Evolutionary conservation across 805 yeast species (phyloP).

Genomic region (Metschnikowia arizonensis): DNA sequence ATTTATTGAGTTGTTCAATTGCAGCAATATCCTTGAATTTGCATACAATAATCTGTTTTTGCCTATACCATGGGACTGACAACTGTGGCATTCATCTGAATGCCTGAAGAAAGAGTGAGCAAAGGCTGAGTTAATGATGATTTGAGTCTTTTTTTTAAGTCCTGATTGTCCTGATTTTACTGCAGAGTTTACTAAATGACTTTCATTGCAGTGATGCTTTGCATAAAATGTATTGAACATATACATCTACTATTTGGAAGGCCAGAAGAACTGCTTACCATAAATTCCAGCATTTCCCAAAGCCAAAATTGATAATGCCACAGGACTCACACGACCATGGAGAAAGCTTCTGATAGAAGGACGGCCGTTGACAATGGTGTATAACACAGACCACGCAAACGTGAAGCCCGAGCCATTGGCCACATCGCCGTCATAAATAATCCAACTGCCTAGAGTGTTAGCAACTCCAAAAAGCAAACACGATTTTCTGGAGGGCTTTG

Average conservation of each 20-base stretch:
- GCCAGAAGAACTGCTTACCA: conserved; percentile 65
- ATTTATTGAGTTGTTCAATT: conserved; percentile 85
- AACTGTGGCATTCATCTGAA: not conserved
- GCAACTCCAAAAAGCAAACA: conserved; percentile 60
- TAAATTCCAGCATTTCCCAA: conserved; percentile 59
- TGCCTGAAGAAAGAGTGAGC: not conserved
- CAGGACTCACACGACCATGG: conserved; percentile 59
- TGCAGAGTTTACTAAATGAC: too few species aligned
- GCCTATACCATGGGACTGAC: conserved; percentile 61
- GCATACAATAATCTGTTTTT: conserved; percentile 55
- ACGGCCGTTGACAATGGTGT: conserved; percentile 65
- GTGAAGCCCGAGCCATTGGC: conserved; percentile 77
- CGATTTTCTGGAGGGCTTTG: conserved; percentile 35
- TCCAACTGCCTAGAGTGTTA: conserved; percentile 63
- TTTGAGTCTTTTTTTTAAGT: too few species aligned
- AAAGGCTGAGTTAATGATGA: too few species aligned
- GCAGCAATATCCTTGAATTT: conserved; percentile 50
- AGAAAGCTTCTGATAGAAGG: conserved; percentile 49
- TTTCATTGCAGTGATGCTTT: not conserved
- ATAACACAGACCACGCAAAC: conserved; percentile 77
- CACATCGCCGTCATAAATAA: conserved; percentile 71
- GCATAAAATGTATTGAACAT: not conserved
- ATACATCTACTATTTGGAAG: conserved; percentile 9
- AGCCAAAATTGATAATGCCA: conserved; percentile 56
- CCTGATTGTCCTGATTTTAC: too few species aligned